Conservation (phyloP, 139 green algal genomes). For the Chlorella sp. region DNA sequence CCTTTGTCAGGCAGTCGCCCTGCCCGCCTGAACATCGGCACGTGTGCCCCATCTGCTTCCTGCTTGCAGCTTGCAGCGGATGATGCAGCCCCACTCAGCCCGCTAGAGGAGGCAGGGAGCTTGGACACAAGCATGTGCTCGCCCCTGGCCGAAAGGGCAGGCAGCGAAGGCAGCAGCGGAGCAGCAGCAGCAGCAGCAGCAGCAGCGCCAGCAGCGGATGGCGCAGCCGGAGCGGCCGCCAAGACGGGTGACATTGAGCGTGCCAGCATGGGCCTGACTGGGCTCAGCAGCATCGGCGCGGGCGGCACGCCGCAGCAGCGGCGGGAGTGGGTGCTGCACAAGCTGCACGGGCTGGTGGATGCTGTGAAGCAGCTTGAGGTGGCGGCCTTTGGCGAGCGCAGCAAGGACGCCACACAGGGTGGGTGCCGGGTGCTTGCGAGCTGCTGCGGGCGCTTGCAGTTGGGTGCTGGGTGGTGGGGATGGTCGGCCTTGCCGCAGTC, state of each 20-base stretch:
- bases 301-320: neutral
- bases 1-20: no score
- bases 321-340: conserved; percentile 4
- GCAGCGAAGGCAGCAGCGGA: neutral
- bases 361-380: conserved; percentile 2
- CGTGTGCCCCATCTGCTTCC: no score
- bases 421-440: neutral
- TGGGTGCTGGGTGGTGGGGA: no score
- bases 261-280: neutral
- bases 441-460: neutral
- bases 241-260: neutral
- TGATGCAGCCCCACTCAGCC: no score
- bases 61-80: no score
- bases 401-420: neutral
- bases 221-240: no score
- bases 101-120: no score
- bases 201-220: neutral
- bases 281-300: neutral
- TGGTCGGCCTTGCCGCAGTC: no score
- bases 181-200: neutral
- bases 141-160: no score
- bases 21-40: no score
- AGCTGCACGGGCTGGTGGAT: conserved; percentile 14
- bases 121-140: no score
- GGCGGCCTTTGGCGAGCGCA: neutral